Evolutionary conservation across 805 yeast genomes (phyloP).

Genomic region (Kuraishia hungarica): DNA sequence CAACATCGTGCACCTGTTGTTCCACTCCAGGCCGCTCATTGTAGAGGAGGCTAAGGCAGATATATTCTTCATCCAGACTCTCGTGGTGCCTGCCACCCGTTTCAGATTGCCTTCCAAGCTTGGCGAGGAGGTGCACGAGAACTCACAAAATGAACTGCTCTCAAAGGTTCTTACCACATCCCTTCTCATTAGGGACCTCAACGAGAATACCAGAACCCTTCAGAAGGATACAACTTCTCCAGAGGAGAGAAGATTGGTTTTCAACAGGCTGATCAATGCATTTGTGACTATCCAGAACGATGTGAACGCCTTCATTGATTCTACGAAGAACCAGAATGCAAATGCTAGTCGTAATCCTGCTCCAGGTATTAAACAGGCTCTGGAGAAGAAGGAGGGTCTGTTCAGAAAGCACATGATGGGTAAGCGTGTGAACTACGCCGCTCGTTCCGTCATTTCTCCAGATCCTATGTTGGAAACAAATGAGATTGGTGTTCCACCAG

Average conservation of each 20-base stretch:
- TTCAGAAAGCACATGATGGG: slow-evolving; percentile 99
- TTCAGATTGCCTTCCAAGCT: slow-evolving; percentile 94
- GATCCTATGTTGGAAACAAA: slow-evolving; percentile 97
- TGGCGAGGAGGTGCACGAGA: slow-evolving; percentile 95
- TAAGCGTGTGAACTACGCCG: slow-evolving; percentile 97
- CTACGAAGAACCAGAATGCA: slow-evolving; percentile 76
- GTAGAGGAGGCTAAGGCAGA: slow-evolving; percentile 52
- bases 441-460: slow-evolving; percentile 97
- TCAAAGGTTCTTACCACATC: slow-evolving; percentile 75
- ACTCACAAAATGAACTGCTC: slow-evolving; percentile 82
- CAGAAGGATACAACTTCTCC: slow-evolving; percentile 50
- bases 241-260: slow-evolving; percentile 68
- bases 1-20: slow-evolving; percentile 56
- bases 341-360: slow-evolving; percentile 62
- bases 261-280: slow-evolving; percentile 89
- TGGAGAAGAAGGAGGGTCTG: slow-evolving; percentile 97
- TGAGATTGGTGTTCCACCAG: slow-evolving; percentile 98
- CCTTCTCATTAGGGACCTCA: slow-evolving; percentile 76
- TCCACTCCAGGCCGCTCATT: slow-evolving; percentile 69
- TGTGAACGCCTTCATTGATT: slow-evolving; percentile 88
- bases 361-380: slow-evolving; percentile 96
- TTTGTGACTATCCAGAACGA: slow-evolving; percentile 93
- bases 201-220: slow-evolving; percentile 67
- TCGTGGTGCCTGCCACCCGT: slow-evolving; percentile 94
- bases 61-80: slow-evolving; percentile 79